Conservation (phyloP, 2,329 filamentous ascomycete genomes). For the Waltergamsia citrina region DNA sequence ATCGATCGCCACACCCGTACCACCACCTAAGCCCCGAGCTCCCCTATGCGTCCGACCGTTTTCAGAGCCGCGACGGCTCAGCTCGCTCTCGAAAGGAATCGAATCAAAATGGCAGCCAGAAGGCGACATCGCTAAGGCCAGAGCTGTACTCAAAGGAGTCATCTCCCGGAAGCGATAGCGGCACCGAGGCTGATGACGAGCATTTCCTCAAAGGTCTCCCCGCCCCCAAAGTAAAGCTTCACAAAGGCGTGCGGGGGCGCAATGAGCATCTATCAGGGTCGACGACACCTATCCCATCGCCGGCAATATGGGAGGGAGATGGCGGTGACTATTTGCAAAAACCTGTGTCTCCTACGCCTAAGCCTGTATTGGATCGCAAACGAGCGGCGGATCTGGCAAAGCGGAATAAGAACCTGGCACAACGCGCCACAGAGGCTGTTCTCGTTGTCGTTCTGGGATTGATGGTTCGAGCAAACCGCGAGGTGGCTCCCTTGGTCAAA, state of each 20-base stretch:
- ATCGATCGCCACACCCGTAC: conserved; percentile 60
- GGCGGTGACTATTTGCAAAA: conserved; percentile 13
- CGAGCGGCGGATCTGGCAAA: conserved; percentile 18
- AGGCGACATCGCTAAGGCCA: background rate
- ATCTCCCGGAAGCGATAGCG: conserved; percentile 70
- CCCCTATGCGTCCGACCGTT: conserved; percentile 36
- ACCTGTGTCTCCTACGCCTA: conserved; percentile 7
- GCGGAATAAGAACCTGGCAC: conserved; percentile 39
- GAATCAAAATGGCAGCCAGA: no score
- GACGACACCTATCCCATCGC: conserved; percentile 45
- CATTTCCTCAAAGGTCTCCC: conserved; percentile 79
- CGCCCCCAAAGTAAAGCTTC: conserved; percentile 60
- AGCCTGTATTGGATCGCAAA: conserved; percentile 9
- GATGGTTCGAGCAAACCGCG: conserved; percentile 35
- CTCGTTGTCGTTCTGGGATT: conserved; percentile 39
- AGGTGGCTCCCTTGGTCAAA: conserved; percentile 33
- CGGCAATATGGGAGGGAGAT: conserved; percentile 34
- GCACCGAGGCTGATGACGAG: conserved; percentile 92
- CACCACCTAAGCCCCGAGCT: conserved; percentile 49
- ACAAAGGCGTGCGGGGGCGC: conserved; percentile 66
- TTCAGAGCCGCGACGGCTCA: conserved; percentile 5
- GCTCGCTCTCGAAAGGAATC: no score
- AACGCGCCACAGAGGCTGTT: conserved; percentile 41
- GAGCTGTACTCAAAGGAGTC: conserved; percentile 35
- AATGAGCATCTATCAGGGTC: conserved; percentile 45